Base-by-base conservation (phyloP, 768 basidiomycete genomes). In the Daedaleopsis sinensis region DNA sequence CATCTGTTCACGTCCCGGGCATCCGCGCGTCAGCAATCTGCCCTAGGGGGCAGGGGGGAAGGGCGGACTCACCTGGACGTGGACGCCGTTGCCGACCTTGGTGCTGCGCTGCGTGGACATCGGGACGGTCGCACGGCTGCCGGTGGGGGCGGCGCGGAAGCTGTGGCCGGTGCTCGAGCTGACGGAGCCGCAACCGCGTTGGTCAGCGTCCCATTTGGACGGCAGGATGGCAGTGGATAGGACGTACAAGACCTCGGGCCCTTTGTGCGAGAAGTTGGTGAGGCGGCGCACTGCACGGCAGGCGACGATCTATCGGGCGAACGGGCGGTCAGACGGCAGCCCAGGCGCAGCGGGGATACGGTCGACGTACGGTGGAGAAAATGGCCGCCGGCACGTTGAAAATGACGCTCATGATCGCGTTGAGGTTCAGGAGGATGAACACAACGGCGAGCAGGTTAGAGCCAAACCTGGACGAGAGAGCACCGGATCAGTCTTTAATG, bases 341-440 rank as follows among this genome's bases (percentile, higher is more conserved):
- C 27, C 4, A 7, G 27, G 27, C 27, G 3, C 27, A 32, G 27
- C 27, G 27, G 27, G 7, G 27, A 32, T 3, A 5, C 57, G 23
- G 43, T 5, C n/a, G 15, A 21, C 80, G 66, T 65, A 90, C 89
- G 38, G 88, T 89, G 53, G 86, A 86, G 10, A 84, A 81, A 64
- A 89, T 84, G 32, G 87, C 87, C 38, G 88, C 87, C 7, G 88
- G 88, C 46, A 90, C 87, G 66, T 90, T 90, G 55, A 82, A 84
- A 59, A 90, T 86, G 71, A 90, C 84, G 42, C 85, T 87, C 88
- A 90, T 88, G 65, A 89, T 81, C 19, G 83, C 76, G 70, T 89
- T 90, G 44, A 90, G 73, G 68, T 87, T 78, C 44, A 89, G 59
- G 36, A 86, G 70, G 86, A 90, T 89, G 74, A 89, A 89, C 38